Evolutionary conservation across 768 basidiomycete genomes (phyloP), one percentile per base, ranked within the genome.

Genomic region (Leucosporidium creatinivorum): DNA sequence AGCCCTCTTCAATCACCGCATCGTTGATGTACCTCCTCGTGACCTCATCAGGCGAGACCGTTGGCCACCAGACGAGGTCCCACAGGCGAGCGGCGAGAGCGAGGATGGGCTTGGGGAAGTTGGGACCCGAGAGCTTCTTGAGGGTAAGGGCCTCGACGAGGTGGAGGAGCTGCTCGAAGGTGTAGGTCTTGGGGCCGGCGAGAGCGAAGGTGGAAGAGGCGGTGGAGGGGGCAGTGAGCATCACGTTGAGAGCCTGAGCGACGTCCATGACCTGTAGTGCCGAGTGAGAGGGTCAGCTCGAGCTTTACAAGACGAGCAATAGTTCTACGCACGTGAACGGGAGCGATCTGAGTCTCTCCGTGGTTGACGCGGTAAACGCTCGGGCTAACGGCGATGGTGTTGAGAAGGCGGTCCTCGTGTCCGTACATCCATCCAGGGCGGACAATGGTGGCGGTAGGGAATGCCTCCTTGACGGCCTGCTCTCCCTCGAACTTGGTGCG

Each of bases 301-400:
- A 58, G 36, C 68, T 17, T 6, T 23, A 15, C 18, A 18, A 65
- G 33, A 21, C 31, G 23, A 52, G 62, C 7, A 62, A 69, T 63
- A 69, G 61, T 61, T 55, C 66, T 12, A 81, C 86, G 79, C 81
- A 91, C 90, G 83, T 97, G 93, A 56, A 89, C 91, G 0, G 96
- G 96, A 44, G 91, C 88, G 78, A 89, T 85, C 79, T 84, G 85
- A 28, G 96, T 93, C 78, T 88, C 80, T 48, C 85, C 89, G 75
- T 88, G 80, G 82, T 99, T 99, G 69, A 98, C 82, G 77, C 89
- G 89, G 91, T 88, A 98, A 84, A 89, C 88, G 67, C 91, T 87
- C 19, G 93, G 88, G 85, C 89, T 93, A 72, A 85, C 93, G 59
- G 92, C 89, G 79, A 96, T 89, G 77, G 89, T 93, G 77, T 89